A percentile compares a stretch with the other conserved stretches of the same genome.
These are phyloP conservation scores for Cystobasidium sp. DNA, from an alignment of 1,284 basidiomycete genomes.

Conservation along the genomic window DNA sequence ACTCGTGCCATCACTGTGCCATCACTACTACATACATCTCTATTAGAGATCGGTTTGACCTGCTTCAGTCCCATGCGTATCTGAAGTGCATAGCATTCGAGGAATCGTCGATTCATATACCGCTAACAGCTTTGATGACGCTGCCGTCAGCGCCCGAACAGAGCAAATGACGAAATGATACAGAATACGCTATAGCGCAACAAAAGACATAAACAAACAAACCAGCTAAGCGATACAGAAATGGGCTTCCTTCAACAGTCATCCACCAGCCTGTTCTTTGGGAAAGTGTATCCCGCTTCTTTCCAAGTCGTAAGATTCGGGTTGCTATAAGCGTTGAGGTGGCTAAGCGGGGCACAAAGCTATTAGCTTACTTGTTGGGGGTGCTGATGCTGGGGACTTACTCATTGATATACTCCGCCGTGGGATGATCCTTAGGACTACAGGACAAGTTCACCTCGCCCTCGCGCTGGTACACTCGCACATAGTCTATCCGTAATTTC, in stretches of 20 bases:
- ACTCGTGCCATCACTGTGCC: slow-evolving; percentile 4
- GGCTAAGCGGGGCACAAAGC: slow-evolving; percentile 9
- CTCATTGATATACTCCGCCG: slow-evolving; percentile 67
- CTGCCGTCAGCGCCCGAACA: too few relatives aligned
- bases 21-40: neutral
- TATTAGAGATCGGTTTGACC: slow-evolving; percentile 31
- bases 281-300: slow-evolving; percentile 55
- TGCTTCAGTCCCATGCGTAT: too few relatives aligned
- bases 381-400: neutral
- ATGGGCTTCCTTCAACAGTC: slow-evolving; percentile 47
- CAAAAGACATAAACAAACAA: too few relatives aligned
- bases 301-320: slow-evolving; percentile 58
- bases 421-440: slow-evolving; percentile 77
- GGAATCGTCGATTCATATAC: too few relatives aligned
- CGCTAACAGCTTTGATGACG: too few relatives aligned
- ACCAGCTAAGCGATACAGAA: too few relatives aligned
- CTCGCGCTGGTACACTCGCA: slow-evolving; percentile 62
- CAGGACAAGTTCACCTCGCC: slow-evolving; percentile 76
- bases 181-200: too few relatives aligned
- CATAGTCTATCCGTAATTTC: slow-evolving; percentile 76
- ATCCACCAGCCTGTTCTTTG: slow-evolving; percentile 57
- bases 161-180: too few relatives aligned
- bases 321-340: slow-evolving; percentile 50
- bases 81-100: too few relatives aligned
- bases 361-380: neutral